Percentiles rank a stretch among this genome's conserved stretches.
Evolutionary conservation across 164 flowering plant genomes (phyloP).

Genomic region (Nymphaea thermarum): DNA sequence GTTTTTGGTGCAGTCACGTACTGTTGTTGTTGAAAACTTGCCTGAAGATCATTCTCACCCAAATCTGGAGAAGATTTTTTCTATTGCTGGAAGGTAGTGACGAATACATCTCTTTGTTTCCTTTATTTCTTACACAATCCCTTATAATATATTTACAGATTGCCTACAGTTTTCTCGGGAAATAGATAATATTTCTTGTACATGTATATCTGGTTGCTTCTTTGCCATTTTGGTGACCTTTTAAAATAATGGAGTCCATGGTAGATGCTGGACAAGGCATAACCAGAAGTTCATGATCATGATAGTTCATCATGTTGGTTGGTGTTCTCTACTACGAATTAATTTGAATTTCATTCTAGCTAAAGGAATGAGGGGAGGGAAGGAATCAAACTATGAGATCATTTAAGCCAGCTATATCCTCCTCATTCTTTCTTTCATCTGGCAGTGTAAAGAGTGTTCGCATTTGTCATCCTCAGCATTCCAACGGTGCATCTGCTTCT

Average conservation of each 20-base stretch:
- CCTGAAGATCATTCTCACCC: conserved; percentile 95
- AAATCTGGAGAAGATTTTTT: conserved; percentile 86
- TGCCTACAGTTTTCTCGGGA: too few species aligned
- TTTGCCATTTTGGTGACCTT: too few species aligned
- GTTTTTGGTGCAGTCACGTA: conserved; percentile 51
- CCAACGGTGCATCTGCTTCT: conserved; percentile 39
- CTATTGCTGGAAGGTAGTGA: conserved; percentile 72
- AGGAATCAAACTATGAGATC: background rate
- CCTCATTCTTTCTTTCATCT: background rate
- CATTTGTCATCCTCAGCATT: conserved; percentile 77
- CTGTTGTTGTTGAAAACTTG: conserved; percentile 82
- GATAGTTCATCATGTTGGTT: background rate
- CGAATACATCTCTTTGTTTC: too few species aligned
- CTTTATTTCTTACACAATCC: too few species aligned
- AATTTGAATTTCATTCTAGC: too few species aligned
- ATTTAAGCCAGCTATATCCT: background rate
- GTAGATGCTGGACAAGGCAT: too few species aligned
- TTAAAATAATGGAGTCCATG: too few species aligned
- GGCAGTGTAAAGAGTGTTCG: conserved; percentile 84
- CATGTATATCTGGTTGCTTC: too few species aligned
- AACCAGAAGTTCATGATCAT: too few species aligned
- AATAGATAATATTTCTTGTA: too few species aligned
- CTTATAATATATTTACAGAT: too few species aligned
- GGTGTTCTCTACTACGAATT: background rate
- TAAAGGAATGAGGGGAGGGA: too few species aligned